Evolutionary conservation across 257 asterid genomes (phyloP).

Genomic region (Solanum sejunctum): DNA sequence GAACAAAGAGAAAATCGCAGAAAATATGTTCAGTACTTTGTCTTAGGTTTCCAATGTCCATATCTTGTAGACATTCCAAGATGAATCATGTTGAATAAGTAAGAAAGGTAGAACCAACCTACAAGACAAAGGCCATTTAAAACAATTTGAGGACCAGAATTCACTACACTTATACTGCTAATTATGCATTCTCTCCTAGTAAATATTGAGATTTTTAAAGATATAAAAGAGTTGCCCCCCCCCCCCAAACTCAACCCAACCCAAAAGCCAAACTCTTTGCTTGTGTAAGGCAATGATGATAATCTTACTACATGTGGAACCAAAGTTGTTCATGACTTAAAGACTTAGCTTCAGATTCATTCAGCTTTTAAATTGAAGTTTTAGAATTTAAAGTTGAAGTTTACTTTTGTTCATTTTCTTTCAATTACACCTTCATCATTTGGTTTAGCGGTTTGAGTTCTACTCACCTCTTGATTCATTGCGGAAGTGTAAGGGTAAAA

Average conservation of each 20-base stretch:
- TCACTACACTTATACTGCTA: not conserved
- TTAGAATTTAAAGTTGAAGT: not conserved
- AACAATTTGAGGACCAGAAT: not conserved
- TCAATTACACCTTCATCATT: not conserved
- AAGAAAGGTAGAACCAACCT: not conserved
- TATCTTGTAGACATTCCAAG: not conserved
- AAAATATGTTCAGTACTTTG: not conserved
- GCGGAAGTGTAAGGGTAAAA: not conserved
- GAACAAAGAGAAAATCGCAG: not conserved
- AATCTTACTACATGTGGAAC: not conserved
- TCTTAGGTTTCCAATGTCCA: not conserved
- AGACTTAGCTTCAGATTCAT: not conserved
- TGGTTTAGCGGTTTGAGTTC: not conserved
- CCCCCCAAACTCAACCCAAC: too few relatives aligned
- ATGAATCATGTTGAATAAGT: not conserved
- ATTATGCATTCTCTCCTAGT: not conserved
- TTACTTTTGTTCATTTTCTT: not conserved
- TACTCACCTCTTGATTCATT: not conserved
- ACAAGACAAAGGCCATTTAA: not conserved
- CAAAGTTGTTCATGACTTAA: not conserved
- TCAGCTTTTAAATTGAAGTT: not conserved
- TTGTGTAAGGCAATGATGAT: not conserved
- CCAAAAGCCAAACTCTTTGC: not conserved
- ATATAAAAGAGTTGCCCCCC: not conserved
- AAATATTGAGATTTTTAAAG: not conserved